A percentile compares a stretch with the other conserved stretches of the same genome.
Conservation (phyloP, 1,284 basidiomycete genomes). For the Athelia psychrophila region DNA sequence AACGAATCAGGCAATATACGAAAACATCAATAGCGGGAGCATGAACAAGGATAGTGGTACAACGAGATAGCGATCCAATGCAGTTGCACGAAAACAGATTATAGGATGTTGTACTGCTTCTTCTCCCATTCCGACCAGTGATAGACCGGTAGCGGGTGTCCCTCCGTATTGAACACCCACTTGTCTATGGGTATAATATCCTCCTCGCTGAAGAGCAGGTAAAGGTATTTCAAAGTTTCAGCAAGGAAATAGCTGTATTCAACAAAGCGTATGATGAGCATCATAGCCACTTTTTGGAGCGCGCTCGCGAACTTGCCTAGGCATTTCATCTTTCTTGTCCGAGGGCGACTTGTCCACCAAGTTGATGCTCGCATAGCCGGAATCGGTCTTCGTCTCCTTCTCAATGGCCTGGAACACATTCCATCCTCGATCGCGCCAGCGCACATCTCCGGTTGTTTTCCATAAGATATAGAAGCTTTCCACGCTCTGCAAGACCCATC, state of each 20-base stretch:
- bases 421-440: conserved; percentile 61
- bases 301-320: conserved; percentile 32
- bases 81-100: background rate
- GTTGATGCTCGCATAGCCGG: conserved; percentile 42
- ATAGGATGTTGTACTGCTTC: background rate
- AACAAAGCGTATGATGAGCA: background rate
- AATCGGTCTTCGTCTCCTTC: conserved; percentile 33
- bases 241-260: conserved; percentile 36
- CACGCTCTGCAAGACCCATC: background rate
- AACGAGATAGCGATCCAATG: background rate
- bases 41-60: background rate
- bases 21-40: background rate
- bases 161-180: conserved; percentile 68
- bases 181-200: conserved; percentile 47
- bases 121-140: conserved; percentile 5
- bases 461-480: conserved; percentile 50
- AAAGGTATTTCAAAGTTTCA: conserved; percentile 38
- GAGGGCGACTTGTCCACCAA: conserved; percentile 30
- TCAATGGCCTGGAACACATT: conserved; percentile 54
- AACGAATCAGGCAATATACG: too few relatives aligned
- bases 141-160: background rate
- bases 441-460: conserved; percentile 45
- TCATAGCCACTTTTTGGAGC: background rate
- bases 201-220: conserved; percentile 37
- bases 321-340: conserved; percentile 40